phyloP scores from a whole-genome alignment of 306 rosid genomes.

The Trifolium subterraneum region DNA sequence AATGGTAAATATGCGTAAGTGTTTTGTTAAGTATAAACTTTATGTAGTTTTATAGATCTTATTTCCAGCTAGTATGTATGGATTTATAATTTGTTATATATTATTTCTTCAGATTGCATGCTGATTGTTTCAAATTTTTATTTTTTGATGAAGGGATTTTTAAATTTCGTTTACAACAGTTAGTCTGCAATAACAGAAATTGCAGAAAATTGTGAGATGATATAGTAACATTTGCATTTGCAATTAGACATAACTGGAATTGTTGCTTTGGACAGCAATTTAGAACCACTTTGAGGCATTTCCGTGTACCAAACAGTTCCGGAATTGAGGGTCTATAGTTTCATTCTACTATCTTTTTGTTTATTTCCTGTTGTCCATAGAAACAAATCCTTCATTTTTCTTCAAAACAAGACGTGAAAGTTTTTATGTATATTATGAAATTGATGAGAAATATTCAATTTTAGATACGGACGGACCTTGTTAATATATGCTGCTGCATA shows the following conservation, averaged over 20 bases:
- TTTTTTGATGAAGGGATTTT: too few species aligned
- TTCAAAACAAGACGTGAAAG: neutral
- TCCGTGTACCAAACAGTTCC: neutral
- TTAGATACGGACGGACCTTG: constrained; percentile 7
- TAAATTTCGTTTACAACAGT: neutral
- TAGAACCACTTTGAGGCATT: neutral
- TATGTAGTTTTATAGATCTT: constrained; percentile 3
- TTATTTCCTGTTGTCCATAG: constrained; percentile 17
- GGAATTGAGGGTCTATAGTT: neutral
- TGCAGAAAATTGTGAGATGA: neutral
- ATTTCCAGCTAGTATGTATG: neutral
- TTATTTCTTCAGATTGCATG: neutral
- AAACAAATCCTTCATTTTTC: constrained; percentile 3
- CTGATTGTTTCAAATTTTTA: too few species aligned
- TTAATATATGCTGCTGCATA: neutral
- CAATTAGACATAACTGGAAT: neutral
- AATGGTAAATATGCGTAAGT: neutral
- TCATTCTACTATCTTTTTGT: constrained; percentile 3
- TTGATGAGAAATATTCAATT: neutral
- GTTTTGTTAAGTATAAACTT: neutral
- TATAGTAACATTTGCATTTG: neutral
- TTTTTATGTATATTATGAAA: constrained; percentile 1
- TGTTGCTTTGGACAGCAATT: neutral
- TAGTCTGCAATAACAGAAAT: too few species aligned
- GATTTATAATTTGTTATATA: neutral